phyloP scores from a whole-genome alignment of 2,329 filamentous ascomycete species.

The Alternaria brassicicola region DNA sequence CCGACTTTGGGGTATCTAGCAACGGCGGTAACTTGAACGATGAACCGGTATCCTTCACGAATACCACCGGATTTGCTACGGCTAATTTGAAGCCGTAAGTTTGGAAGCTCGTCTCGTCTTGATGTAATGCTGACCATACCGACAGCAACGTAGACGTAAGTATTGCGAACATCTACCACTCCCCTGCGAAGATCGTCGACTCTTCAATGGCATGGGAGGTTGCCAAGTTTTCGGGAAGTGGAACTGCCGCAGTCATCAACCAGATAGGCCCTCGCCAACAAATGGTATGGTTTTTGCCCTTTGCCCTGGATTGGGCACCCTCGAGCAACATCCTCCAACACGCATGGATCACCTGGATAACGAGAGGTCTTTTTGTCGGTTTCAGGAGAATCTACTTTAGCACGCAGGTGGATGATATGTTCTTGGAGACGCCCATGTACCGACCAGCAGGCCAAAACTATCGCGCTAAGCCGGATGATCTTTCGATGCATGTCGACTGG shows the following conservation, averaged over 20 bases:
- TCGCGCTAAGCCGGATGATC: constrained; percentile 51
- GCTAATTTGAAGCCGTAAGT: constrained; percentile 58
- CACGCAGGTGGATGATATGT: constrained; percentile 68
- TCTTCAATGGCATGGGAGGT: constrained; percentile 60
- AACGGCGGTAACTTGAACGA: constrained; percentile 43
- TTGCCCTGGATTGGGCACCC: constrained; percentile 59
- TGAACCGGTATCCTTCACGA: constrained; percentile 58
- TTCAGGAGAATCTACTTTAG: constrained; percentile 61
- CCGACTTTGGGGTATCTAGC: constrained; percentile 55
- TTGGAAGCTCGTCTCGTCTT: neutral
- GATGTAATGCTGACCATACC: constrained; percentile 7
- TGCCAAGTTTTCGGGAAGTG: constrained; percentile 53
- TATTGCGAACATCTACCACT: constrained; percentile 60
- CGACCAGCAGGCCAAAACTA: constrained; percentile 57
- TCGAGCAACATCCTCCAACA: constrained; percentile 66
- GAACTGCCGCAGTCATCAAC: constrained; percentile 66
- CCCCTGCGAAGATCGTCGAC: constrained; percentile 63
- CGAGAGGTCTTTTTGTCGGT: constrained; percentile 64
- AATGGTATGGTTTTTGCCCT: constrained; percentile 66
- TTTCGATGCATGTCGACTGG: constrained; percentile 40
- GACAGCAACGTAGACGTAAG: constrained; percentile 36
- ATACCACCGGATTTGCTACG: constrained; percentile 59
- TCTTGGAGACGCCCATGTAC: constrained; percentile 56
- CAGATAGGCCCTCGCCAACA: constrained; percentile 63
- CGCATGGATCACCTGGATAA: constrained; percentile 67